A percentile compares a stretch with the other conserved stretches of the same genome.
These are phyloP conservation scores for Botrytis byssoidea DNA, from an alignment of 2,329 filamentous ascomycete species.

Conservation along the genomic window DNA sequence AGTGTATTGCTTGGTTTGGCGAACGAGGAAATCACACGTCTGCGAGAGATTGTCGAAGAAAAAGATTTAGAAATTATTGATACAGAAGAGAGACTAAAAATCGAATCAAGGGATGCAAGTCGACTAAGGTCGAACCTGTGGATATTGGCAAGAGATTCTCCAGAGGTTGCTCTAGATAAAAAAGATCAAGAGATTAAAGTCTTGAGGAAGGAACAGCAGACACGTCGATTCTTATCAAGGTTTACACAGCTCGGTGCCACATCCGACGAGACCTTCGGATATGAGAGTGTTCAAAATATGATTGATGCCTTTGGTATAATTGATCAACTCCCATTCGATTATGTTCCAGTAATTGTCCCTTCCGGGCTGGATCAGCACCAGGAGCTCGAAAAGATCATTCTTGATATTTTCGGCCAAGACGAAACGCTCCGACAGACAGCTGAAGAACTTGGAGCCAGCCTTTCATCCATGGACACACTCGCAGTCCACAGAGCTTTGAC, in stretches of 20 bases:
- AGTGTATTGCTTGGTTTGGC: neutral
- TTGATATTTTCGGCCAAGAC: neutral
- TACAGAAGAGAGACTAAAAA: neutral
- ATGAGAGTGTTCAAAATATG: neutral
- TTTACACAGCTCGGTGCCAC: neutral
- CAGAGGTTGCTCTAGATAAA: neutral
- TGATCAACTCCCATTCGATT: neutral
- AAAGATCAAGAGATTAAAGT: neutral
- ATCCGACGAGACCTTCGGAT: neutral
- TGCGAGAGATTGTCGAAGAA: neutral
- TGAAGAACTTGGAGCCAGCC: neutral
- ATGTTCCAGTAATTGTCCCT: neutral
- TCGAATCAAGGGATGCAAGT: neutral
- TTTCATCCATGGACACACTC: neutral
- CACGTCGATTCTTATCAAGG: neutral
- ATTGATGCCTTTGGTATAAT: neutral
- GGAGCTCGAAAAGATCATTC: neutral
- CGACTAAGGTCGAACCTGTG: neutral
- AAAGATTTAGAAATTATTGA: neutral
- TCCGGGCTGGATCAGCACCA: neutral
- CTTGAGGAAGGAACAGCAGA: neutral
- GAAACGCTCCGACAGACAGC: neutral
- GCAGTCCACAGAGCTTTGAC: slow-evolving; percentile 2
- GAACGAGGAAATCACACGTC: neutral
- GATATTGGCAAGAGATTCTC: neutral